phyloP scores from a whole-genome alignment of 177 flowering plant species.

The Vitis hybrid region DNA sequence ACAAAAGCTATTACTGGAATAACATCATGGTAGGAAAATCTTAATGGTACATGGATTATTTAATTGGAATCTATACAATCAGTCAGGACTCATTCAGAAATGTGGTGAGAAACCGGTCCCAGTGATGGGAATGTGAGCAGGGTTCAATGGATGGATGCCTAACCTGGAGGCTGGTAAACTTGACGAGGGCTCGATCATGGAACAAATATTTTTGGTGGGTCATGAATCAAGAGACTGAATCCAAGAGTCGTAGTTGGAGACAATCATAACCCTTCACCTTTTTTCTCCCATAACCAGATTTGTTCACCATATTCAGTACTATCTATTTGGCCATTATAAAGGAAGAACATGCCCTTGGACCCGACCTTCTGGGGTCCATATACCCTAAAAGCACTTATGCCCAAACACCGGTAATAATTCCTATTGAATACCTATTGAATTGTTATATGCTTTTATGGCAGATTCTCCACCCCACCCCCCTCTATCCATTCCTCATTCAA shows the following conservation, averaged over 20 bases:
- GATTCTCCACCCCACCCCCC: constrained; percentile 10
- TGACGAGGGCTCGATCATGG: background rate
- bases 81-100: too few species aligned
- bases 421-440: background rate
- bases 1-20: background rate
- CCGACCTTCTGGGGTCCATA: constrained; percentile 17
- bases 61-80: too few species aligned
- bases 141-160: background rate
- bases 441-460: constrained; percentile 5
- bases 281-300: background rate
- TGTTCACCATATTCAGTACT: background rate
- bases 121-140: too few species aligned
- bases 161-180: background rate
- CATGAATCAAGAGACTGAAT: background rate
- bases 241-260: background rate
- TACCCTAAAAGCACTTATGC: background rate
- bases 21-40: too few species aligned
- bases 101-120: too few species aligned
- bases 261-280: background rate
- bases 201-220: background rate
- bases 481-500: background rate
- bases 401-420: background rate
- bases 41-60: too few species aligned
- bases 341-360: constrained; percentile 18
- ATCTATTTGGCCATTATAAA: constrained; percentile 12